Conservation (phyloP, 176 grass and related monocot genomes). For the Juncus inflexus region DNA sequence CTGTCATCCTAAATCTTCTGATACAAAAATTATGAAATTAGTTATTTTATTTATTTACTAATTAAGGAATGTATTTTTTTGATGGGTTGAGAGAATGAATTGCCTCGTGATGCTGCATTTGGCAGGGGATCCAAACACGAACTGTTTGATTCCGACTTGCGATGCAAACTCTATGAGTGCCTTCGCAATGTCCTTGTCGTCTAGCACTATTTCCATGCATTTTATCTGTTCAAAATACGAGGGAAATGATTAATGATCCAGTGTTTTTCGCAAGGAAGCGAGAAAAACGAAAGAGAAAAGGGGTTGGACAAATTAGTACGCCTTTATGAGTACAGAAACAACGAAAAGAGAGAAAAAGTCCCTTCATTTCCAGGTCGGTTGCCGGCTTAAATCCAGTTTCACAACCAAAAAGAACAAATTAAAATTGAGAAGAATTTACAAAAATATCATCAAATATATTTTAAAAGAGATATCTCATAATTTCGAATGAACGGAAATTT, state of each 20-base stretch:
- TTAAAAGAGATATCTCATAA: too few species aligned
- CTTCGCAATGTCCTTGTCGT: conserved; percentile 69
- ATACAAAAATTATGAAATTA: background rate
- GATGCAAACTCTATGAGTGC: conserved; percentile 62
- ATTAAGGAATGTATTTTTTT: background rate
- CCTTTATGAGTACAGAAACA: conserved; percentile 97
- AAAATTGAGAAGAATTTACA: too few species aligned
- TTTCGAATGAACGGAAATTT: too few species aligned
- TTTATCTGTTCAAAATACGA: conserved; percentile 33
- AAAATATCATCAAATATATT: too few species aligned
- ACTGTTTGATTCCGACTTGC: conserved; percentile 49
- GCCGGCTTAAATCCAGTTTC: conserved; percentile 48
- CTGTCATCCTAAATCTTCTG: conserved; percentile 61
- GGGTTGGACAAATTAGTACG: conserved; percentile 20
- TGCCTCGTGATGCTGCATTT: conserved; percentile 58
- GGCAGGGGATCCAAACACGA: conserved; percentile 59
- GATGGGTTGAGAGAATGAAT: background rate
- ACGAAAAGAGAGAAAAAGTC: conserved; percentile 82
- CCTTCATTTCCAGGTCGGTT: conserved; percentile 47
- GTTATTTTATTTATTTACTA: conserved; percentile 2
- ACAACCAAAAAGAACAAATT: background rate
- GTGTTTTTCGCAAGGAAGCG: too few species aligned
- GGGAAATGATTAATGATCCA: background rate
- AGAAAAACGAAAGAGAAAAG: too few species aligned
- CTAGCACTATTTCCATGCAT: conserved; percentile 72